phyloP scores from a whole-genome alignment of 192 early-diverging fungal genomes.

The Linnemannia zychae region DNA sequence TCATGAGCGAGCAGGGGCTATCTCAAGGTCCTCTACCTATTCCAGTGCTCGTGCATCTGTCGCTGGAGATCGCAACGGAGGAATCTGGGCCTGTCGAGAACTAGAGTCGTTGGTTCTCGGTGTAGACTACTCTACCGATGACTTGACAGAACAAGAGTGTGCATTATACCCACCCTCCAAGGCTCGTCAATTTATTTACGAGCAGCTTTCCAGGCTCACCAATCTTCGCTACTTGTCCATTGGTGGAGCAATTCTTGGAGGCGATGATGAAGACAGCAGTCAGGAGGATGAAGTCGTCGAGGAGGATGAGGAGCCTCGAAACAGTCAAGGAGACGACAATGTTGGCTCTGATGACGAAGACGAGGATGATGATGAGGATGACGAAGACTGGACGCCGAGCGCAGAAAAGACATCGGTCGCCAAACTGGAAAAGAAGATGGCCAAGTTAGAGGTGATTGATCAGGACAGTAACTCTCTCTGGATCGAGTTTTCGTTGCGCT shows the following conservation, averaged over 20 bases:
- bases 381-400: background rate
- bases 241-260: background rate
- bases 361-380: background rate
- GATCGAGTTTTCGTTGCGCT: slow-evolving; percentile 35
- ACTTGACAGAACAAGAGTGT: slow-evolving; percentile 12
- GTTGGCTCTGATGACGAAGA: background rate
- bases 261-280: background rate
- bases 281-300: background rate
- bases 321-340: background rate
- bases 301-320: background rate
- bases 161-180: slow-evolving; percentile 11
- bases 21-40: background rate
- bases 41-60: background rate
- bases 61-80: background rate
- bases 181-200: slow-evolving; percentile 39
- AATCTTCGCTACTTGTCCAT: slow-evolving; percentile 27
- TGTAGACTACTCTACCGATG: slow-evolving; percentile 19
- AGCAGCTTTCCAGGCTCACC: slow-evolving; percentile 29
- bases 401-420: background rate
- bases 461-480: slow-evolving; percentile 11
- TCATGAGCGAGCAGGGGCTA: background rate
- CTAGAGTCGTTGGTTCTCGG: slow-evolving; percentile 14
- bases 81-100: slow-evolving; percentile 24
- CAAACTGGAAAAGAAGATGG: background rate
- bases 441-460: background rate